Conservation (phyloP, 2,329 filamentous ascomycete genomes). For the Diplodia sapinea region DNA sequence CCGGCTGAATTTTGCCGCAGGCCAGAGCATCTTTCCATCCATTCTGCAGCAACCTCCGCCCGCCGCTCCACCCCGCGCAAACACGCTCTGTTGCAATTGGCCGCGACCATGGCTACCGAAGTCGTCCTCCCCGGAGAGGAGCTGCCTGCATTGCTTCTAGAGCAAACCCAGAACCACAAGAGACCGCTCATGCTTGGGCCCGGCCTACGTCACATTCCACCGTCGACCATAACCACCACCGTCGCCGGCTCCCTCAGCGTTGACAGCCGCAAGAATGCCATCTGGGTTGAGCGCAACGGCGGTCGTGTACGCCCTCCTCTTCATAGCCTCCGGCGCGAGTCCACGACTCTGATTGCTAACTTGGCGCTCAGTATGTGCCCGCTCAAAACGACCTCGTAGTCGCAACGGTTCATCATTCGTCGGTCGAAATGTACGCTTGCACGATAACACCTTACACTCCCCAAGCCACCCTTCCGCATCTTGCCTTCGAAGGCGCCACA, state of each 20-base stretch:
- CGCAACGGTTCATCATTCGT: slow-evolving; percentile 78
- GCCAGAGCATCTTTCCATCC: background rate
- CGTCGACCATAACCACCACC: slow-evolving; percentile 72
- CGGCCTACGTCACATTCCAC: slow-evolving; percentile 80
- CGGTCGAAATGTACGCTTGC: slow-evolving; percentile 80
- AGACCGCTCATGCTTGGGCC: slow-evolving; percentile 79
- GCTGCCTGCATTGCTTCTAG: slow-evolving; percentile 70
- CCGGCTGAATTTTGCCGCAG: slow-evolving; percentile 13
- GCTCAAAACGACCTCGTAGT: slow-evolving; percentile 85
- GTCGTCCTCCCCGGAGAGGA: slow-evolving; percentile 83
- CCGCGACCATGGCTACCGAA: slow-evolving; percentile 60
- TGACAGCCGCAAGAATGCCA: slow-evolving; percentile 74
- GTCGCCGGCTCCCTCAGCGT: slow-evolving; percentile 70
- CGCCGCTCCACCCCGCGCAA: background rate
- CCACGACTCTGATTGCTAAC: background rate
- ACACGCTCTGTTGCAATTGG: background rate
- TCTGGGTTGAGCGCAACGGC: slow-evolving; percentile 75
- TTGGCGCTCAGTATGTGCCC: slow-evolving; percentile 71
- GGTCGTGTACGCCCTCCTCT: slow-evolving; percentile 64
- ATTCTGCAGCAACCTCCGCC: slow-evolving; percentile 7
- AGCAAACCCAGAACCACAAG: slow-evolving; percentile 68
- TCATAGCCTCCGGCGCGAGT: slow-evolving; percentile 39
- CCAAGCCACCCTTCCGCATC: slow-evolving; percentile 75
- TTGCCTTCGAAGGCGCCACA: slow-evolving; percentile 90
- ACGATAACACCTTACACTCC: slow-evolving; percentile 69